Conservation (phyloP, 108 stramenopile genomes). For the Pseudonitzschia pungens region DNA sequence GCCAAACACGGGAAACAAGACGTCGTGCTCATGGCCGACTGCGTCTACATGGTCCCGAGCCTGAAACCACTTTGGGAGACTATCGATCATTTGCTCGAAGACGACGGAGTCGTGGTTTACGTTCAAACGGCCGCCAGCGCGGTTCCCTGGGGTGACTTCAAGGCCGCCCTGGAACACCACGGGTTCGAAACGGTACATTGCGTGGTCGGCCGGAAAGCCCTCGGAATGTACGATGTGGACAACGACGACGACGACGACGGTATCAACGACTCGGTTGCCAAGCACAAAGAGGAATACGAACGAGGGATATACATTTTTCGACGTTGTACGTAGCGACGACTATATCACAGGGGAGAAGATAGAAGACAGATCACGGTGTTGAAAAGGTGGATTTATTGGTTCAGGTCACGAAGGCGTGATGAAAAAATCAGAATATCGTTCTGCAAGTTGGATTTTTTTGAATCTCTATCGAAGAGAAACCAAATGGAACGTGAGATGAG, state of each 20-base stretch:
- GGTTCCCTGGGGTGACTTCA: neutral
- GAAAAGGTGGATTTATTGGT: neutral
- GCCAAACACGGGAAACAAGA: slow-evolving; percentile 63
- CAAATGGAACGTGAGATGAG: neutral
- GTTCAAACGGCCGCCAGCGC: slow-evolving; percentile 9
- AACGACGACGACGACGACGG: neutral
- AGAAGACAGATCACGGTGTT: neutral
- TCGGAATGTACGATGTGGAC: neutral
- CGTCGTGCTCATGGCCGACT: slow-evolving; percentile 36
- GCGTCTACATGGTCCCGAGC: slow-evolving; percentile 32
- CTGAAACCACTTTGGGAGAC: slow-evolving; percentile 32
- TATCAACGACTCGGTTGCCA: neutral
- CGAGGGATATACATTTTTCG: neutral
- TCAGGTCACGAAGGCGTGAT: no score
- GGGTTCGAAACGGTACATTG: neutral
- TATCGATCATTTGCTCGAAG: slow-evolving; percentile 15
- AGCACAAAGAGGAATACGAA: slow-evolving; percentile 1
- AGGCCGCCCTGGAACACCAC: neutral
- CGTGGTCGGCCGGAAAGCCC: neutral
- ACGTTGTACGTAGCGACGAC: neutral
- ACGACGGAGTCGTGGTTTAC: neutral
- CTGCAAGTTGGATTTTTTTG: neutral
- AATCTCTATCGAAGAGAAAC: neutral
- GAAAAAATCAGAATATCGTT: neutral
- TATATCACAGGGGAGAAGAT: neutral